A percentile compares a stretch with the other conserved stretches of the same genome.
Conservation (phyloP, 192 early-diverging fungal species). For the Linnemannia hyalina region DNA sequence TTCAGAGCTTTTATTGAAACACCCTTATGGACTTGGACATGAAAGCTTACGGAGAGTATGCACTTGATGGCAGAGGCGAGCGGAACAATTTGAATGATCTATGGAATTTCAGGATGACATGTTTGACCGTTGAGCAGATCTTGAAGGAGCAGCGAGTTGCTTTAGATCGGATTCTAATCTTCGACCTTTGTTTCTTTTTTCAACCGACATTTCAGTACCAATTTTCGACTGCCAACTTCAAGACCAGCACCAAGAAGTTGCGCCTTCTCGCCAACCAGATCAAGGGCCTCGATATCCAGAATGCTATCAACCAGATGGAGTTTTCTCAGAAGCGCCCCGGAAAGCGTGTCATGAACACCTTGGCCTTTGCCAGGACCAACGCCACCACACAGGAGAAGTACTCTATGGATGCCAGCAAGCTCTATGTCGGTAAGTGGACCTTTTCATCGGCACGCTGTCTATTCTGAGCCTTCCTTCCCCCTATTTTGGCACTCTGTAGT, state of each 20-base stretch:
- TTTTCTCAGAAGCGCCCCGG: slow-evolving; percentile 79
- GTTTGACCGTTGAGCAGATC: background rate
- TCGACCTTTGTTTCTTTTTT: background rate
- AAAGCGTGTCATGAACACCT: slow-evolving; percentile 70
- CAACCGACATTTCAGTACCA: slow-evolving; percentile 54
- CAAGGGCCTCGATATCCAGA: slow-evolving; percentile 70
- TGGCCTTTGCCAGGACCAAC: slow-evolving; percentile 79
- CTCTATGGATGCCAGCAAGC: slow-evolving; percentile 72
- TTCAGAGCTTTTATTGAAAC: background rate
- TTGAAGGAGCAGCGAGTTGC: background rate
- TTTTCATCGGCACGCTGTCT: background rate
- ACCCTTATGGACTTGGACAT: background rate
- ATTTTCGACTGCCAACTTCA: slow-evolving; percentile 77
- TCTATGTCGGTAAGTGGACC: slow-evolving; percentile 65
- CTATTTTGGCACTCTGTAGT: background rate
- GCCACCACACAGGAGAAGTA: slow-evolving; percentile 68
- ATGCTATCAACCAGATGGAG: slow-evolving; percentile 85
- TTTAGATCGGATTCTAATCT: background rate
- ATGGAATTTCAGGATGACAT: background rate
- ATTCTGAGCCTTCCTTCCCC: background rate
- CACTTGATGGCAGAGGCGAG: background rate
- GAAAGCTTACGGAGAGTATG: background rate
- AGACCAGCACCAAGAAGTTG: slow-evolving; percentile 77
- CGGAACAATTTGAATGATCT: background rate
- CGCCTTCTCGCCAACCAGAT: slow-evolving; percentile 81